A percentile compares a stretch with the other conserved stretches of the same genome.
These are phyloP conservation scores for Ajuga chamaepitys DNA, from an alignment of 257 asterid species.

Conservation along the genomic window DNA sequence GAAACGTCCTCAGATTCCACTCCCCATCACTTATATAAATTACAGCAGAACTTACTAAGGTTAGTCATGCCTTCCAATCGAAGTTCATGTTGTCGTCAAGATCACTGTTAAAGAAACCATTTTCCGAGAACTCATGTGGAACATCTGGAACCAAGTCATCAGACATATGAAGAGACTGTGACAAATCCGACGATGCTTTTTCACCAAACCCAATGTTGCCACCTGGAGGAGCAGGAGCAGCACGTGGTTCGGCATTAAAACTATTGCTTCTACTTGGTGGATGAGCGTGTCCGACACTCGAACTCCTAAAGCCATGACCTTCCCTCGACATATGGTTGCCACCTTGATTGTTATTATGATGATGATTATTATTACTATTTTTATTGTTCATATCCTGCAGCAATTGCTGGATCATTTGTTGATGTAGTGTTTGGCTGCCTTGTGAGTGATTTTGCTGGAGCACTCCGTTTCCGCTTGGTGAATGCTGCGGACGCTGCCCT, in stretches of 20 bases:
- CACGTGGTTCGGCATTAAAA: constrained; percentile 44
- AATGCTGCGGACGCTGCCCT: no score
- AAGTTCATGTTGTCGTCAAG: constrained; percentile 68
- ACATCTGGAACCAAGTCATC: constrained; percentile 56
- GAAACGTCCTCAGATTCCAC: constrained; percentile 18
- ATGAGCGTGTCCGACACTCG: constrained; percentile 20
- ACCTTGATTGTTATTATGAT: constrained; percentile 25
- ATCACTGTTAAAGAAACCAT: constrained; percentile 61
- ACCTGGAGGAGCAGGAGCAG: constrained; percentile 28
- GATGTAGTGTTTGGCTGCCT: constrained; percentile 58
- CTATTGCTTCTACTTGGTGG: constrained; percentile 59
- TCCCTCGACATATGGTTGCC: constrained; percentile 31
- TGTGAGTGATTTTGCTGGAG: constrained; percentile 39
- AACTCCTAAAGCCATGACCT: constrained; percentile 31
- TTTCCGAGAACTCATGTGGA: constrained; percentile 59
- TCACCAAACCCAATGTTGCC: constrained; percentile 39
- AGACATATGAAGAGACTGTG: constrained; percentile 44
- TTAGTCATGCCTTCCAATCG: constrained; percentile 67
- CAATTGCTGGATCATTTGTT: constrained; percentile 69
- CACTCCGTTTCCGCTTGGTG: constrained; percentile 12
- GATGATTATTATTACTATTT: neutral
- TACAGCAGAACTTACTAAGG: constrained; percentile 15
- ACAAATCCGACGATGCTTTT: constrained; percentile 46
- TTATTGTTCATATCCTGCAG: constrained; percentile 55
- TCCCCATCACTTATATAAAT: constrained; percentile 1